A percentile compares a stretch with the other conserved stretches of the same genome.
phyloP scores from a whole-genome alignment of 73 alveolate genomes.

The Halteria grandinella region DNA sequence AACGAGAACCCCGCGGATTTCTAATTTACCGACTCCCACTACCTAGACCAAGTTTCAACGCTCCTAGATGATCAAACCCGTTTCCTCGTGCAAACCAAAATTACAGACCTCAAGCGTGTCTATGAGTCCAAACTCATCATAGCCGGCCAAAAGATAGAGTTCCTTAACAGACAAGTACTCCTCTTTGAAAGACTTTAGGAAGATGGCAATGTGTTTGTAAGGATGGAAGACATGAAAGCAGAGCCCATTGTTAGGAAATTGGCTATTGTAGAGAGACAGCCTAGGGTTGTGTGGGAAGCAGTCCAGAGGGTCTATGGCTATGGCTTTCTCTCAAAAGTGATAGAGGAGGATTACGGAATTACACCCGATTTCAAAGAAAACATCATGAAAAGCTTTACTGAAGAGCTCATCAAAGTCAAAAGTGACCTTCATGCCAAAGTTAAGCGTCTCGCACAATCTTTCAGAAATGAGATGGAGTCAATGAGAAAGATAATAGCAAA shows the following conservation, averaged over 20 bases:
- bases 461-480: constrained; percentile 18
- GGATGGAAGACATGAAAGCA: constrained; percentile 50
- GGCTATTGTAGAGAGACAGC: constrained; percentile 58
- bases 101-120: constrained; percentile 7
- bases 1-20: constrained; percentile 3
- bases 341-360: constrained; percentile 63
- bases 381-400: constrained; percentile 38
- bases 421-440: constrained; percentile 23
- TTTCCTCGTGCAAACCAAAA: not conserved
- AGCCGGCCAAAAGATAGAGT: constrained; percentile 1
- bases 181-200: constrained; percentile 42
- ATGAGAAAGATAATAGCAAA: constrained; percentile 22
- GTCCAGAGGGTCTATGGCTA: constrained; percentile 45
- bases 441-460: constrained; percentile 17
- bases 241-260: constrained; percentile 23
- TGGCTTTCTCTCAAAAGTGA: constrained; percentile 54
- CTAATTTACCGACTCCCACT: constrained; percentile 6
- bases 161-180: constrained; percentile 15
- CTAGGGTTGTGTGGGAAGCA: constrained; percentile 56
- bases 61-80: constrained; percentile 28
- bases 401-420: constrained; percentile 26
- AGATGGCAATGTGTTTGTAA: constrained; percentile 49
- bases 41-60: constrained; percentile 10
- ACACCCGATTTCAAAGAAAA: constrained; percentile 40
- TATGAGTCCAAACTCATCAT: not conserved